These are phyloP conservation scores for Diplodia scrobiculata DNA, from an alignment of 2,329 filamentous ascomycete genomes.

Conservation along the genomic window DNA sequence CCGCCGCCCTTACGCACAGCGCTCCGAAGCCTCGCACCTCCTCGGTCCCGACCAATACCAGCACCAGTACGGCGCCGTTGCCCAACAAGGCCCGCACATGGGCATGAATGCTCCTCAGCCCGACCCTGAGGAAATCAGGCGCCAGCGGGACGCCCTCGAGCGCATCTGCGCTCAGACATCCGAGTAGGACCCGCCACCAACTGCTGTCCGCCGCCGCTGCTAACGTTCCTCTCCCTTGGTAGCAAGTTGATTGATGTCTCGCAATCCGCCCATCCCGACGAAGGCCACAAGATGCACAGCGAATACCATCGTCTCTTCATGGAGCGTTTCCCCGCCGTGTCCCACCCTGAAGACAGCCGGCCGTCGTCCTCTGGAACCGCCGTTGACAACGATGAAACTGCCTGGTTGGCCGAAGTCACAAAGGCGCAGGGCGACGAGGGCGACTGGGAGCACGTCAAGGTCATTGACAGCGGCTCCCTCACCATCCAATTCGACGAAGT, in stretches of 20 bases:
- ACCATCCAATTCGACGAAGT: conserved; percentile 44
- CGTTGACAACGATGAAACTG: conserved; percentile 28
- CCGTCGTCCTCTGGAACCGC: conserved; percentile 28
- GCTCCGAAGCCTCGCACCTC: conserved; percentile 51
- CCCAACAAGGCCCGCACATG: conserved; percentile 37
- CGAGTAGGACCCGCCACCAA: conserved; percentile 43
- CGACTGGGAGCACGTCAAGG: conserved; percentile 39
- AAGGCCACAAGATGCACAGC: conserved; percentile 42
- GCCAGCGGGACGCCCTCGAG: conserved; percentile 53
- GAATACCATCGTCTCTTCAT: conserved; percentile 49
- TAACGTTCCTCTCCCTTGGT: conserved; percentile 35
- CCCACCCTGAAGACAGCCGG: conserved; percentile 24
- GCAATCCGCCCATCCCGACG: conserved; percentile 46
- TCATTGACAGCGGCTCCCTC: conserved; percentile 41
- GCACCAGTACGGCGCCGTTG: conserved; percentile 50
- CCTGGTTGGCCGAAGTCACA: conserved; percentile 36
- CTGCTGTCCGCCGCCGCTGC: background rate
- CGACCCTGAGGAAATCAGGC: conserved; percentile 53
- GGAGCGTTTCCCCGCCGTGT: conserved; percentile 43
- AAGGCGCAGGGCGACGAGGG: conserved; percentile 37
- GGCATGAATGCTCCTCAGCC: conserved; percentile 45
- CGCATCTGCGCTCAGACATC: conserved; percentile 54
- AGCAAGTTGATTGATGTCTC: conserved; percentile 56
- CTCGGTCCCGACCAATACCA: conserved; percentile 48
- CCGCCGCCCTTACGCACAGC: conserved; percentile 39